phyloP scores from a whole-genome alignment of 2,329 filamentous ascomycete genomes.

The Huntiella bhutanensis region DNA sequence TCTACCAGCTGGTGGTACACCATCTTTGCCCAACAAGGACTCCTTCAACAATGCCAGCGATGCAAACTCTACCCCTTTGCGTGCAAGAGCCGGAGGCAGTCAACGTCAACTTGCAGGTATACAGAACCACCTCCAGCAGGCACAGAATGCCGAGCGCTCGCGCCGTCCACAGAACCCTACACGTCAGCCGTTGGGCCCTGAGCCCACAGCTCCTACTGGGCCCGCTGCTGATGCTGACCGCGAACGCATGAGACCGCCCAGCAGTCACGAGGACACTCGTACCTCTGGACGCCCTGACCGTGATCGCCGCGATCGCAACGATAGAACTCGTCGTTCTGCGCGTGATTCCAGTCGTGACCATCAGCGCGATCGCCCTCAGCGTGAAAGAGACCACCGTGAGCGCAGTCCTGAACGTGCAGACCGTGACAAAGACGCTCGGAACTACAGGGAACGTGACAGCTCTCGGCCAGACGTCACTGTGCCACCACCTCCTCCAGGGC shows the following conservation, averaged over 20 bases:
- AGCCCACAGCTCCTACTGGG: slow-evolving; percentile 14
- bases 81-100: not conserved
- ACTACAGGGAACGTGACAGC: slow-evolving; percentile 22
- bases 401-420: slow-evolving; percentile 26
- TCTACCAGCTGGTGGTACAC: not conserved
- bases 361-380: slow-evolving; percentile 21
- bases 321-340: slow-evolving; percentile 21
- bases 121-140: slow-evolving; percentile 37
- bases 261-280: slow-evolving; percentile 20
- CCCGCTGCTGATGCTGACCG: slow-evolving; percentile 16
- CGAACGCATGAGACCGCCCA: slow-evolving; percentile 19
- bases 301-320: slow-evolving; percentile 24
- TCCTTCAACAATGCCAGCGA: not conserved
- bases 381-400: slow-evolving; percentile 24
- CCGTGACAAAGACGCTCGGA: slow-evolving; percentile 27
- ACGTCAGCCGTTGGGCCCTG: slow-evolving; percentile 3
- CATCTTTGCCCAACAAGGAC: not conserved
- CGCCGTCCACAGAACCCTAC: slow-evolving; percentile 3
- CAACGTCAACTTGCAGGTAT: slow-evolving; percentile 25
- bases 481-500: slow-evolving; percentile 8
- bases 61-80: slow-evolving; percentile 1
- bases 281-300: slow-evolving; percentile 25
- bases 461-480: slow-evolving; percentile 15
- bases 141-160: slow-evolving; percentile 17
- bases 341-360: slow-evolving; percentile 32